A percentile compares a stretch with the other conserved stretches of the same genome.
phyloP scores from a whole-genome alignment of 1,139 yeast species.

The Candida sp. region DNA sequence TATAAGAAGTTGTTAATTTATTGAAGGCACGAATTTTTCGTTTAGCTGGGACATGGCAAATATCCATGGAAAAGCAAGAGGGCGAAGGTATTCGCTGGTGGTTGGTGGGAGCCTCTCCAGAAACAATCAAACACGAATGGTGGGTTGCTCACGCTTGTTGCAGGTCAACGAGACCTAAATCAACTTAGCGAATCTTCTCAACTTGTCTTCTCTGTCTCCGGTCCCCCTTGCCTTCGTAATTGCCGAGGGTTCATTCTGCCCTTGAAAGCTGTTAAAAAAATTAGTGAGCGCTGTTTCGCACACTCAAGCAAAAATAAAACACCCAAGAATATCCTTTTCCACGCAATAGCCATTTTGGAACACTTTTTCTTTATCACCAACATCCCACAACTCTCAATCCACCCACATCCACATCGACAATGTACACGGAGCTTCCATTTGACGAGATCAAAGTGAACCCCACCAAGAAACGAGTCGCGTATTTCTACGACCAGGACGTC shows the following conservation, averaged over 20 bases:
- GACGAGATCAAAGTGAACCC: constrained; percentile 49
- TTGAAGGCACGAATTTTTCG: too few species aligned
- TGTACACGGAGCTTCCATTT: constrained; percentile 50
- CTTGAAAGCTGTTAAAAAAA: background rate
- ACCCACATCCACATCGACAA: constrained; percentile 11
- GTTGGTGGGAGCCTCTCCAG: too few species aligned
- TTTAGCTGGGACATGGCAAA: too few species aligned
- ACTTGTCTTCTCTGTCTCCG: too few species aligned
- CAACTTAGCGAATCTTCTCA: too few species aligned
- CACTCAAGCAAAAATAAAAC: background rate
- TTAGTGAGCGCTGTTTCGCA: too few species aligned
- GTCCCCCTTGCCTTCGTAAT: too few species aligned
- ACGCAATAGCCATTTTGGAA: background rate
- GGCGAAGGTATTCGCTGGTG: too few species aligned
- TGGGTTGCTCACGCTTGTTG: too few species aligned
- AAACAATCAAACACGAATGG: too few species aligned
- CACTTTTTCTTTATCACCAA: background rate
- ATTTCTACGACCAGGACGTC: constrained; percentile 74
- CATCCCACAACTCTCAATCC: background rate
- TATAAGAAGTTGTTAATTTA: background rate
- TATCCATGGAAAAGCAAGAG: too few species aligned
- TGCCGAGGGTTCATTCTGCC: background rate
- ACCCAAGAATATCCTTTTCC: background rate
- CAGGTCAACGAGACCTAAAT: too few species aligned
- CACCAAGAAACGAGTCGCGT: constrained; percentile 48